Evolutionary conservation across 441 rosid genomes (phyloP), one percentile per base, ranked within the genome.

Genomic region (Daphne laureola): DNA sequence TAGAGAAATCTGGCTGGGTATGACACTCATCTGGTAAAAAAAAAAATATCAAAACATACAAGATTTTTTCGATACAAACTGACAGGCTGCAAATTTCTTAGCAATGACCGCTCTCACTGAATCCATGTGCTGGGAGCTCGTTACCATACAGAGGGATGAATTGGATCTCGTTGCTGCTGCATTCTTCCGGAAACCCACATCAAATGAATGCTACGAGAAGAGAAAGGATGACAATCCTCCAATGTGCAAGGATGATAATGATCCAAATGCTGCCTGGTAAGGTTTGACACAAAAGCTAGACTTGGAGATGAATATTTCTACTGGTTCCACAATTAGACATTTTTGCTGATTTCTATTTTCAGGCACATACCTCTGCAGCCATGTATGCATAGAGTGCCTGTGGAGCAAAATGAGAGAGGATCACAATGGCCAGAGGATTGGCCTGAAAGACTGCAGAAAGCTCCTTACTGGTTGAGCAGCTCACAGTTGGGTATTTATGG

Each of bases 401-500:
- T 62, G 35, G 68, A 63, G 53, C 61, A 60, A 43, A 64, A 60
- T 2, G 81, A 74, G 68, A 78, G 96, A 69, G 97, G 96, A 27
- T 51, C 63, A 64, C 65, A 45, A 41, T 89, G 98, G 98, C 98
- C 96, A 0, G 83, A 67, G 56, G 63, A 68, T 31, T 89, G 98
- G 98, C 97, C 97, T 0, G 62, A 44, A 8, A 72, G 96, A 54
- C 63, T 87, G 46, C 73, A 80, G 59, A 71, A 62, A 36, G 73
- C 95, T 49, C 98, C 97, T 43, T 76, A 79, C 57, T 87, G 97
- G 96, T 70, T 89, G 60, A 83, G 80, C 71, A 73, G 81, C 69
- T 82, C 96, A 41, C 96, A 83, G 65, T 79, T 83, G 85, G 98
- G 97, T 13, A 84, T 89, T 21, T 86, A 92, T 14, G 96, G 97